Percentiles rank a stretch among this genome's conserved stretches.
phyloP scores from a whole-genome alignment of 129 eudicot species.

The Ambrosia trifida region DNA sequence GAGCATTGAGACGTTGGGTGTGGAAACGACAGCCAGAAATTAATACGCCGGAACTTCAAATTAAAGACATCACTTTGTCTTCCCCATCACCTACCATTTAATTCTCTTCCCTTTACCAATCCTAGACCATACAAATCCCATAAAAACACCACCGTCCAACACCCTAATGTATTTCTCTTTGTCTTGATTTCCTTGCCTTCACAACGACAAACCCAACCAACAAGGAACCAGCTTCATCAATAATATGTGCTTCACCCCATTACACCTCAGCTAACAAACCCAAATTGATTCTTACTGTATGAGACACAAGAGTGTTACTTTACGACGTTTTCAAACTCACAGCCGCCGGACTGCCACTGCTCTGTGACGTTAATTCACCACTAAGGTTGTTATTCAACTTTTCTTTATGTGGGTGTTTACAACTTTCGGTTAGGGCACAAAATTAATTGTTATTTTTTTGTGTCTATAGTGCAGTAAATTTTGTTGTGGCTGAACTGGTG shows the following conservation, averaged over 20 bases:
- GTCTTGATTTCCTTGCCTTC: conserved; percentile 4
- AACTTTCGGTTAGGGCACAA: neutral
- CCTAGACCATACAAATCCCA: too few relatives aligned
- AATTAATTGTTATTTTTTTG: neutral
- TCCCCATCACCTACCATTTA: too few relatives aligned
- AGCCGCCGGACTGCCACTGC: conserved; percentile 24
- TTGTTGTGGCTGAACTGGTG: neutral
- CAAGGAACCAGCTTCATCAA: conserved; percentile 21
- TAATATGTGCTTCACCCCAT: conserved; percentile 23
- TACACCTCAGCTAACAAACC: conserved; percentile 28
- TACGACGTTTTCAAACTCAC: conserved; percentile 24
- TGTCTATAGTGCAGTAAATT: neutral
- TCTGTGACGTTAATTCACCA: conserved; percentile 25
- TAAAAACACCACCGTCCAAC: neutral
- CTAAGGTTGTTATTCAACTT: conserved; percentile 27
- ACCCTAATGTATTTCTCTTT: conserved; percentile 13
- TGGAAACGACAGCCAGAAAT: too few relatives aligned
- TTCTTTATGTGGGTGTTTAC: neutral
- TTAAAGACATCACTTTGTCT: too few relatives aligned
- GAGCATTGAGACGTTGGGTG: too few relatives aligned
- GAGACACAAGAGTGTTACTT: conserved; percentile 32
- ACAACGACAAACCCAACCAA: conserved; percentile 11
- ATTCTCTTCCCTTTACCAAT: too few relatives aligned
- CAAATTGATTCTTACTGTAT: conserved; percentile 12
- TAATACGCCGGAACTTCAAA: too few relatives aligned